A percentile compares a stretch with the other conserved stretches of the same genome.
Conservation (phyloP, 23 red algal genomes). For the Gracilaria caudata region DNA sequence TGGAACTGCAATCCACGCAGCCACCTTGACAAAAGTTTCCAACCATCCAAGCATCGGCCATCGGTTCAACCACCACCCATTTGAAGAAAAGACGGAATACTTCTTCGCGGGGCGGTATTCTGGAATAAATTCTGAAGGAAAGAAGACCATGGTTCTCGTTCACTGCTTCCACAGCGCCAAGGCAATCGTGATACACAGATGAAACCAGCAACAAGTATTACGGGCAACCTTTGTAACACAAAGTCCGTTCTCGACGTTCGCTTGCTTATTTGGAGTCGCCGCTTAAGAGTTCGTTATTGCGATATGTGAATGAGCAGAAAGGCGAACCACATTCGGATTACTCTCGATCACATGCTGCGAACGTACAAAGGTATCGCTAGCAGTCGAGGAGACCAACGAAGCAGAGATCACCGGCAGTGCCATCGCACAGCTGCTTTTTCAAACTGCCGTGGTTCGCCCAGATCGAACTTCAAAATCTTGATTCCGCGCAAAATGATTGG, state of each 20-base stretch:
- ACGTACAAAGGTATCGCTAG: neutral
- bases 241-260: neutral
- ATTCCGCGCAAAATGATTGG: conserved; percentile 2
- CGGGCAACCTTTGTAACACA: neutral
- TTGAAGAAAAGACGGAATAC: conserved; percentile 44
- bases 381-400: too few species aligned
- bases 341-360: neutral
- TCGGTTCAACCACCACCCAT: conserved; percentile 91
- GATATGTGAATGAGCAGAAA: neutral
- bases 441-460: too few species aligned
- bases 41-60: conserved; percentile 86
- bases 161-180: neutral
- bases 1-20: conserved; percentile 72
- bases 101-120: conserved; percentile 72
- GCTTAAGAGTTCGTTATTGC: neutral
- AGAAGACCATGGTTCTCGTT: conserved; percentile 43
- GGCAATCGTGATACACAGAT: neutral
- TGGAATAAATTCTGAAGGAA: conserved; percentile 74
- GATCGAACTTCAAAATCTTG: conserved; percentile 6
- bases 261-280: neutral
- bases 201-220: neutral
- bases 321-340: neutral
- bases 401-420: too few species aligned
- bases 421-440: too few species aligned
- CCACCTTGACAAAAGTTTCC: conserved; percentile 82